phyloP scores from a whole-genome alignment of 1,284 basidiomycete species.

The Farysia itapuensis region DNA sequence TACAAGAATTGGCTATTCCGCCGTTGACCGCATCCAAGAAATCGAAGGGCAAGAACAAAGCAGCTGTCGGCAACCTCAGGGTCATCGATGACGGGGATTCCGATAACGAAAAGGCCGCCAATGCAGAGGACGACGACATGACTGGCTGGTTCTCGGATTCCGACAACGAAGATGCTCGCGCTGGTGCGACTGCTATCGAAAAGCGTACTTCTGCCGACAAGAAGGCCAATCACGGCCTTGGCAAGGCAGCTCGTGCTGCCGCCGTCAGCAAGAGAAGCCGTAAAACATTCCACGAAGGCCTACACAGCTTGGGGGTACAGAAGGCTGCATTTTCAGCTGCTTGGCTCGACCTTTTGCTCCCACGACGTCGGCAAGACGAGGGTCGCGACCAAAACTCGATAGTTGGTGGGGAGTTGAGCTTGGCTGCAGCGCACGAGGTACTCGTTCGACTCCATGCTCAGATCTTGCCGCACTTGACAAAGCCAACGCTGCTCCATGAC shows the following conservation, averaged over 20 bases:
- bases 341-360: constrained; percentile 74
- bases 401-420: constrained; percentile 62
- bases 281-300: constrained; percentile 51
- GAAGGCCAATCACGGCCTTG: constrained; percentile 19
- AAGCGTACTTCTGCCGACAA: constrained; percentile 14
- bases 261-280: constrained; percentile 41
- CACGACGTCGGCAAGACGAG: constrained; percentile 29
- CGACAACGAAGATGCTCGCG: constrained; percentile 46
- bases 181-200: constrained; percentile 30
- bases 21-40: background rate
- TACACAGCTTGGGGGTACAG: constrained; percentile 74
- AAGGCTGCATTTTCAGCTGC: constrained; percentile 74
- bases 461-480: constrained; percentile 79
- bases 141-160: constrained; percentile 62
- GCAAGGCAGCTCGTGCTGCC: constrained; percentile 15
- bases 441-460: constrained; percentile 79
- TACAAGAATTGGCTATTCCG: constrained; percentile 61
- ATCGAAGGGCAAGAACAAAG: constrained; percentile 25
- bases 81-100: constrained; percentile 53
- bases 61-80: constrained; percentile 24
- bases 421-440: constrained; percentile 66
- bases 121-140: constrained; percentile 62
- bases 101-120: constrained; percentile 42
- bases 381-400: constrained; percentile 10
- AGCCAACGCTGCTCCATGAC: constrained; percentile 79